Conservation (phyloP, 2,329 filamentous ascomycete genomes). For the Cytospora paraplurivora region DNA sequence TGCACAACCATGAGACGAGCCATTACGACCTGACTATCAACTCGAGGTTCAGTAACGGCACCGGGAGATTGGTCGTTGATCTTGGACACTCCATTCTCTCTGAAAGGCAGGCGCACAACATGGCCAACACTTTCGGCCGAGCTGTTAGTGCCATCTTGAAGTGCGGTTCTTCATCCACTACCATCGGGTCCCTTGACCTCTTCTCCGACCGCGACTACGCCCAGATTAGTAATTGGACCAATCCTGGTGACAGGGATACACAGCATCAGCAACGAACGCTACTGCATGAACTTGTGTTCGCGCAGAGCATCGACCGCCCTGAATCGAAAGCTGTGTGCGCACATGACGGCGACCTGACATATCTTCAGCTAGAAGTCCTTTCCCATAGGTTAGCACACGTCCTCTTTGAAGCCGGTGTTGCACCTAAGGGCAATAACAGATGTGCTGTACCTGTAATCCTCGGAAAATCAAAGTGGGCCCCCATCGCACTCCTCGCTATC, state of each 20-base stretch:
- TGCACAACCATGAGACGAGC: slow-evolving; percentile 46
- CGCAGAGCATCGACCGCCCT: slow-evolving; percentile 43
- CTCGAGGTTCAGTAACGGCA: slow-evolving; percentile 41
- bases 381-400: slow-evolving; percentile 45
- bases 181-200: slow-evolving; percentile 48
- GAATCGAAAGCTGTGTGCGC: slow-evolving; percentile 46
- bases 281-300: slow-evolving; percentile 49
- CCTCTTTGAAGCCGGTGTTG: slow-evolving; percentile 54
- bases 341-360: slow-evolving; percentile 50
- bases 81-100: slow-evolving; percentile 49
- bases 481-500: slow-evolving; percentile 69
- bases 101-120: slow-evolving; percentile 46
- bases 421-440: slow-evolving; percentile 40
- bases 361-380: slow-evolving; percentile 43
- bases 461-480: slow-evolving; percentile 69
- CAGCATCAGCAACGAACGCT: slow-evolving; percentile 41
- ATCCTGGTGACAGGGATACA: slow-evolving; percentile 43
- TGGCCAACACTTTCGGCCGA: slow-evolving; percentile 56
- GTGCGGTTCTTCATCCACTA: slow-evolving; percentile 32
- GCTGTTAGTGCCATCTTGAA: slow-evolving; percentile 51
- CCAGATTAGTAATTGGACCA: slow-evolving; percentile 56
- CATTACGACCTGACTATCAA: slow-evolving; percentile 52
- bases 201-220: slow-evolving; percentile 59
- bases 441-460: slow-evolving; percentile 67
- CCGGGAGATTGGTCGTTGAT: slow-evolving; percentile 46